phyloP scores from a whole-genome alignment of 2,329 filamentous ascomycete genomes.

The Mollisiaceae sp. region DNA sequence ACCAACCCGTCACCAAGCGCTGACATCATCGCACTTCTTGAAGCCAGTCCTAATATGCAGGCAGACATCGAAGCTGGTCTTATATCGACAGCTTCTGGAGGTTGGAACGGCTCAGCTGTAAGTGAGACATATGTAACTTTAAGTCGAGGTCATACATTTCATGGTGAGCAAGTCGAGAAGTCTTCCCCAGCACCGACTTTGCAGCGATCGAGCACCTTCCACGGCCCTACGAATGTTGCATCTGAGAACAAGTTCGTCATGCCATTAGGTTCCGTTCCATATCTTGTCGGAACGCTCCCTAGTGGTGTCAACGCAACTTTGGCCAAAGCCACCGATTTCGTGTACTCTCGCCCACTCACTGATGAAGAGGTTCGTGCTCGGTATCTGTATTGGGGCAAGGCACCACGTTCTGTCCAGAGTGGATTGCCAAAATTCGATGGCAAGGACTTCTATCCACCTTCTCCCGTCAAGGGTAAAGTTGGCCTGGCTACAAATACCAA shows the following conservation, averaged over 20 bases:
- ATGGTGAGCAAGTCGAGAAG: slow-evolving; percentile 16
- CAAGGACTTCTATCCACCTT: slow-evolving; percentile 66
- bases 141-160: slow-evolving; percentile 25
- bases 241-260: slow-evolving; percentile 2
- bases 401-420: slow-evolving; percentile 54
- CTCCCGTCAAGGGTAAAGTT: slow-evolving; percentile 50
- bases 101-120: neutral
- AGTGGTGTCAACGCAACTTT: slow-evolving; percentile 49
- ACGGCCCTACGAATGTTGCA: slow-evolving; percentile 15
- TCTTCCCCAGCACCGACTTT: slow-evolving; percentile 12
- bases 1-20: neutral
- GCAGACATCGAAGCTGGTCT: slow-evolving; percentile 34
- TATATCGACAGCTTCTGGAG: slow-evolving; percentile 21
- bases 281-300: slow-evolving; percentile 60
- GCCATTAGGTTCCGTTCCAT: slow-evolving; percentile 46
- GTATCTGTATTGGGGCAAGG: slow-evolving; percentile 64
- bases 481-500: slow-evolving; percentile 16
- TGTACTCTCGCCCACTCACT: slow-evolving; percentile 62
- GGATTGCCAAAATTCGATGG: slow-evolving; percentile 67
- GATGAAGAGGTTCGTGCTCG: slow-evolving; percentile 63
- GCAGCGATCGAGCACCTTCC: slow-evolving; percentile 30
- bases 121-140: slow-evolving; percentile 10
- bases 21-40: neutral
- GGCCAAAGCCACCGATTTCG: slow-evolving; percentile 54
- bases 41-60: slow-evolving; percentile 22